Base-by-base conservation (phyloP, 257 asterid species). In the Rehmannia glutinosa region DNA sequence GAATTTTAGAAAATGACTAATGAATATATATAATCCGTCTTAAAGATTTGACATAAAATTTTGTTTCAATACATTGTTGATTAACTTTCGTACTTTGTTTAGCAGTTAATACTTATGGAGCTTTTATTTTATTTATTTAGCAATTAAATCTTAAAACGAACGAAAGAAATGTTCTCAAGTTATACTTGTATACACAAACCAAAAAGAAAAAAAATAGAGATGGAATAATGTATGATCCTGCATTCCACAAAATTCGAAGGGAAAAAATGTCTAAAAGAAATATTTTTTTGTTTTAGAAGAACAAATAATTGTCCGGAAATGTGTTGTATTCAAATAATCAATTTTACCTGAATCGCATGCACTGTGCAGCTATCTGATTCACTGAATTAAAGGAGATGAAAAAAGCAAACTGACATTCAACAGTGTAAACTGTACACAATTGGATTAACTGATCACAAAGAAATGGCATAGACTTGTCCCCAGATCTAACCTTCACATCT, bases 331-430 rank as follows among this genome's bases (percentile, higher is more conserved):
- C 52, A 67, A 68, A 49, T 45, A 66, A 53, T 66, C n/a, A 59
- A 58, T 5, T 17, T 51, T 51, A 43, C 25, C 73, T 38, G 80
- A 70, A 64, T 27, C 20, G 45, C 63, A 53, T 42, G 60, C 38
- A 50, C 36, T 11, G 59, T 52, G 41, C 12, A 28, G 5, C 39
- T 13, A 11, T 33, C 77, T 69, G 78, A 69, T 73, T 65, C 76
- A 62, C 71, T 66, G 78, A 65, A 49, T 30, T 55, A 50, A 73
- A 74, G 71, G 55, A 30, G 56, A 53, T 10, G 68, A 17, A 66
- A 38, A 77, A 72, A 71, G 64, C 19, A 25, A 55, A 36, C 78
- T 67, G 78, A 67, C 75, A 67, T 56, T 15, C 62, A 39, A 45
- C 73, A 57, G 70, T 56, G 20, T 46, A 74, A 35, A 61, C 76